Evolutionary conservation across 2,329 filamentous ascomycete species (phyloP), one percentile per base, ranked within the genome.

Genomic region (Ampelomyces quisqualis): DNA sequence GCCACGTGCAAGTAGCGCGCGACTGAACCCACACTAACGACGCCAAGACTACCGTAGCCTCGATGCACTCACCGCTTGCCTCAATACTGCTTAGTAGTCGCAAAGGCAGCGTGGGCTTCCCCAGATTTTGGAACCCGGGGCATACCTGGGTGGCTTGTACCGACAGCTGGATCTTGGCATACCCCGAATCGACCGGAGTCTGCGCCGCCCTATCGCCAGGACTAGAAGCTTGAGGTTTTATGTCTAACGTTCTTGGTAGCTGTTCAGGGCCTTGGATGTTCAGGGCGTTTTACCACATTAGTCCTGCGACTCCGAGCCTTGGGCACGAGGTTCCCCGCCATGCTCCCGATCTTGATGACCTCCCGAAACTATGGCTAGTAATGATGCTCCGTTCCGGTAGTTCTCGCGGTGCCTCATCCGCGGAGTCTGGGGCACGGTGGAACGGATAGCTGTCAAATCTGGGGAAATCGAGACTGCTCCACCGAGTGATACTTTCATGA

Each of bases 361-460:
- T 23, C 26, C 45, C 41, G 41, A 31, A 40, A 30, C 45, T 40
- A 45, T 36, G 34, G 36, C 18, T 31, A 28, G 26, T 14, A 14
- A 5, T 14, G n/a, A 5, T 31, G 29, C 15, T n/a, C n/a, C n/a
- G n/a, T n/a, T n/a, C n/a, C n/a, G n/a, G n/a, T 31, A 31, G n/a
- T 8, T 21, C 22, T 34, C 36, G 33, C 27, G 18, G 34, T 29
- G 31, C 19, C 24, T 34, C 35, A 11, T 34, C 20, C 37, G 38
- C 24, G 4, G 38, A 36, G 41, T 51, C 45, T 37, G 45, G 47
- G 38, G 47, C 42, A 51, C 21, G 24, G 45, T 40, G 47, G 36
- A 50, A 42, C 26, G 28, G 38, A 42, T 32, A 5, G 42, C 19
- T 14, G 22, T 23, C 32, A 21, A 40, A 40, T 48, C 41, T 45